Percentiles rank a stretch among this genome's conserved stretches.
These are phyloP conservation scores for Pythium pyrilobum DNA, from an alignment of 352 stramenopile genomes.

Conservation along the genomic window DNA sequence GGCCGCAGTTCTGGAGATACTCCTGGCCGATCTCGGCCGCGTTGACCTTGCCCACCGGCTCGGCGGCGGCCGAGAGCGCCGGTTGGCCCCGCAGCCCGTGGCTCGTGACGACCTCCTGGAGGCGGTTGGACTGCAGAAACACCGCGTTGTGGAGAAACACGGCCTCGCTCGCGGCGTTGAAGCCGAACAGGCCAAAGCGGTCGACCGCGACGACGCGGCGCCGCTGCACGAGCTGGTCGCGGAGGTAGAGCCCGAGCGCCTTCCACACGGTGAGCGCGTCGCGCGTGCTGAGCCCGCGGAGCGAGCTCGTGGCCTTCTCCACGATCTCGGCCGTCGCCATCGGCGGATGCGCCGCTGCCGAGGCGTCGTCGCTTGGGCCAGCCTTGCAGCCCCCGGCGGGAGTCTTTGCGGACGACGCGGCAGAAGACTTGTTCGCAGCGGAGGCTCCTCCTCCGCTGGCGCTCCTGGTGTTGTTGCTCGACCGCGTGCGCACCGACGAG, in stretches of 20 bases:
- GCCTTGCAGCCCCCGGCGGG: too few species aligned
- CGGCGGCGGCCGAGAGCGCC: constrained; percentile 16
- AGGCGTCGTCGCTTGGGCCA: constrained; percentile 1
- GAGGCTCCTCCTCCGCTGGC: background rate
- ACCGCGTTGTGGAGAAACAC: constrained; percentile 34
- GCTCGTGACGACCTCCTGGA: constrained; percentile 24
- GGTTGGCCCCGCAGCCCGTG: constrained; percentile 20
- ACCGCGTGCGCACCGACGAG: too few species aligned
- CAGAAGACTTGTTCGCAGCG: background rate
- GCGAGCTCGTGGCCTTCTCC: constrained; percentile 31
- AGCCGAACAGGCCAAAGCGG: constrained; percentile 34
- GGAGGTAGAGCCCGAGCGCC: constrained; percentile 28
- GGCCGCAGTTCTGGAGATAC: constrained; percentile 34
- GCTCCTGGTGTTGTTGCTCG: background rate
- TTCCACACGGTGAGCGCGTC: constrained; percentile 36
- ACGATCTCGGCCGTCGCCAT: constrained; percentile 35
- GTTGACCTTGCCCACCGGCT: constrained; percentile 24
- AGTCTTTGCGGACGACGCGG: background rate
- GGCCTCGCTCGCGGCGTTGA: constrained; percentile 26
- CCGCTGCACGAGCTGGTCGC: constrained; percentile 24
- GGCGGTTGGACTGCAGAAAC: constrained; percentile 42
- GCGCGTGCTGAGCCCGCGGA: constrained; percentile 23
- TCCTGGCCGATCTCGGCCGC: constrained; percentile 20
- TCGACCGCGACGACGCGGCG: constrained; percentile 25
- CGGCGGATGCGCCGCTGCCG: background rate